Percentiles rank a stretch among this genome's conserved stretches.
phyloP scores from a whole-genome alignment of 2,329 filamentous ascomycete genomes.

The Pseudogymnoascus sp. region DNA sequence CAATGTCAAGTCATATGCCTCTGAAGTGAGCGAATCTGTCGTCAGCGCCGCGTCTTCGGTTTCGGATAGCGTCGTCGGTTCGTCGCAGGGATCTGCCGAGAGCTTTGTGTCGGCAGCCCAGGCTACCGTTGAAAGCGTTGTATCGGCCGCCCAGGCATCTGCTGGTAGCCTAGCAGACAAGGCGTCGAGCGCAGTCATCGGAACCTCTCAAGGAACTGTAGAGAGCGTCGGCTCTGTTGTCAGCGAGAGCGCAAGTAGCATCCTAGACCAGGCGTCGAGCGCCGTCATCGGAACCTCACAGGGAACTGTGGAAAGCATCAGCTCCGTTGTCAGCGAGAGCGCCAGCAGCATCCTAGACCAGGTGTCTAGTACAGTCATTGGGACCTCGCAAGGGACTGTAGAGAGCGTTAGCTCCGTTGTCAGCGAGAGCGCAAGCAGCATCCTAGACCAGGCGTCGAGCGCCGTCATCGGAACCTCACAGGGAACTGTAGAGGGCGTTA shows the following conservation, averaged over 20 bases:
- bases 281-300: slow-evolving; percentile 22
- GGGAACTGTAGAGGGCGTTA: slow-evolving; percentile 16
- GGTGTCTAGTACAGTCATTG: slow-evolving; percentile 21
- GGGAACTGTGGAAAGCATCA: slow-evolving; percentile 16
- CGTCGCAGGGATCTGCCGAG: slow-evolving; percentile 17
- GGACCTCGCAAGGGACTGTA: slow-evolving; percentile 18
- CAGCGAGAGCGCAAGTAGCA: slow-evolving; percentile 19
- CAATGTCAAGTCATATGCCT: slow-evolving; percentile 19
- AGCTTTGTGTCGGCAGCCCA: slow-evolving; percentile 18
- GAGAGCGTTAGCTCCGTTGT: slow-evolving; percentile 18
- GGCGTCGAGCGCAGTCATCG: slow-evolving; percentile 24
- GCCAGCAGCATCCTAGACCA: slow-evolving; percentile 18
- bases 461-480: slow-evolving; percentile 22
- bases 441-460: slow-evolving; percentile 21
- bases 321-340: slow-evolving; percentile 15
- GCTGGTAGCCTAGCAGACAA: slow-evolving; percentile 23
- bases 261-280: slow-evolving; percentile 21
- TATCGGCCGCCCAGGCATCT: slow-evolving; percentile 26
- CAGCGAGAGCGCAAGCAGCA: slow-evolving; percentile 19
- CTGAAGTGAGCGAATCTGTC: slow-evolving; percentile 18
- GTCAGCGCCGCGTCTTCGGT: slow-evolving; percentile 18
- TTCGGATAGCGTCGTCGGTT: slow-evolving; percentile 17
- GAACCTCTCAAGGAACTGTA: slow-evolving; percentile 21
- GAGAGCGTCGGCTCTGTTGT: slow-evolving; percentile 17
- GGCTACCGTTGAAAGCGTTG: slow-evolving; percentile 27